Evolutionary conservation across 106 monocot genomes (phyloP), one percentile per base, ranked within the genome.

Genomic region (Iris macrosiphon): DNA sequence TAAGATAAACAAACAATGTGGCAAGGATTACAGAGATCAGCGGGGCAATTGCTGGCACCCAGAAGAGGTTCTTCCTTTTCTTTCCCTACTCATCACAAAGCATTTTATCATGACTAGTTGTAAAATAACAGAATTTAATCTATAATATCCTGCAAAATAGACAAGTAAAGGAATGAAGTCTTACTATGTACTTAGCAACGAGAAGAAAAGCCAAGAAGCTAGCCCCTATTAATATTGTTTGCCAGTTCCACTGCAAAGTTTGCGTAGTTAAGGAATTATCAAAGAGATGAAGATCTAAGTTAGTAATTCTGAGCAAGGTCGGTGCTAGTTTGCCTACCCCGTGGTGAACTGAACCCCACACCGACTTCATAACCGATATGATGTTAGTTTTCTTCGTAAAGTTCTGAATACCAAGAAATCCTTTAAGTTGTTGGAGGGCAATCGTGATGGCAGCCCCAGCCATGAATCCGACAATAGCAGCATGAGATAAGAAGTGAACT

Each of bases 381-480:
- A 87, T 71, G 33, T 87, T 81, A 18, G 77, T 71, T 0, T 77
- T 63, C 55, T 57, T 81, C 11, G 86, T 87, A 21, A 87, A 87
- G 0, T 74, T 63, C 25, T 60, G 46, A 13, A 87, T 77, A 4
- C 87, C 87, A 30, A 87, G 81, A 33, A 87, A 68, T 16, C 87
- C 87, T 61, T 87, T 87, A 2, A 87, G 71, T 37, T 87, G 87
- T 29, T 87, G 87, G 57, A 81, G 74, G 18, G 66, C 73, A 40
- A 87, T 81, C 4, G 77, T 77, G 10, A 81, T 78, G 29, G 87
- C 87, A 16, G 87, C 81, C 25, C 87, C 87, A 12, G 23, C 77
- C 87, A 87, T 87, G 72, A 81, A 87, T 41, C 87, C 87, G 21
- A 87, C 68, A 15, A 87, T 78, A 15, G 86, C 76, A 52, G 86